phyloP scores from a whole-genome alignment of 2,329 filamentous ascomycete genomes.

The Apiospora koreana region DNA sequence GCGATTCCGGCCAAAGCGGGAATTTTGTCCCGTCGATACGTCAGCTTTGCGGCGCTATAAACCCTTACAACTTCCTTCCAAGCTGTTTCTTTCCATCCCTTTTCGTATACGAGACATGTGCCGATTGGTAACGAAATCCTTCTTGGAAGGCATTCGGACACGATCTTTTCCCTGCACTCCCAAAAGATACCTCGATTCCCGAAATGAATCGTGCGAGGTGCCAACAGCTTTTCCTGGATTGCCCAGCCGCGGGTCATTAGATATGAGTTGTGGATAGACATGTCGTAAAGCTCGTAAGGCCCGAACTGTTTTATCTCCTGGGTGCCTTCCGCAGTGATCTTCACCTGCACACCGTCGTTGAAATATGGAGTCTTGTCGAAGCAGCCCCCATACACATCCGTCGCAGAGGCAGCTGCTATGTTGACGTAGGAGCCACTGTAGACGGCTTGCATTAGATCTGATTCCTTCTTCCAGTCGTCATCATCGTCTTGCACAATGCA shows the following conservation, averaged over 20 bases:
- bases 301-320: no score
- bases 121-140: no score
- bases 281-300: neutral
- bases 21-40: no score
- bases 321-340: neutral
- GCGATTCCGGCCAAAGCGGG: no score
- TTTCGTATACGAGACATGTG: no score
- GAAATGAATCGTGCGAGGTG: neutral
- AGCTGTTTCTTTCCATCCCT: no score
- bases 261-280: neutral
- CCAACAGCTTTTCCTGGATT: neutral
- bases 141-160: no score
- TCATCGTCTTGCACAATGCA: constrained; percentile 9
- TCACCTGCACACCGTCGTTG: neutral
- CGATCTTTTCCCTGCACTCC: neutral
- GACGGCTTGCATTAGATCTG: neutral
- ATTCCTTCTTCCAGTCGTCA: neutral
- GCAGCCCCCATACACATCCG: neutral
- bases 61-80: no score
- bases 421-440: constrained; percentile 2
- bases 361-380: neutral
- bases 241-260: neutral
- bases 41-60: no score
- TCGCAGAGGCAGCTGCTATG: neutral
- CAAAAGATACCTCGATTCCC: neutral